A percentile compares a stretch with the other conserved stretches of the same genome.
phyloP scores from a whole-genome alignment of 2,329 filamentous ascomycete genomes.

The Dothideomycetes sp. region DNA sequence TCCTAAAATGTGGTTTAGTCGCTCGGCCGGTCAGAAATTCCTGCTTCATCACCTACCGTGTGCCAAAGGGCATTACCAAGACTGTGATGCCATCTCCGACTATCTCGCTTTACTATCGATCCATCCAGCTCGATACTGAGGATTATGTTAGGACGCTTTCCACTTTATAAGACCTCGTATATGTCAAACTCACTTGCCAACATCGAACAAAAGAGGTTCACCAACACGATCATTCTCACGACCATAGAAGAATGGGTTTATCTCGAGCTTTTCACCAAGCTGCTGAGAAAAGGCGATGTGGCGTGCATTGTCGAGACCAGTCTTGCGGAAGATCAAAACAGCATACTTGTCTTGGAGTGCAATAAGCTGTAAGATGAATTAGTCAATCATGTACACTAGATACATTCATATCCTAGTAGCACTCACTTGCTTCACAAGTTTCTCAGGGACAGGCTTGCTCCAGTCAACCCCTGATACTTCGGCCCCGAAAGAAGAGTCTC shows the following conservation, averaged over 20 bases:
- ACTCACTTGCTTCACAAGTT: not conserved
- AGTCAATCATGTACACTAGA: not conserved
- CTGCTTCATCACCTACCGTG: not conserved
- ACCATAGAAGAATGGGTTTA: constrained; percentile 16
- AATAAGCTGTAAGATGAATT: constrained; percentile 12
- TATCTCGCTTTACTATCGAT: not conserved
- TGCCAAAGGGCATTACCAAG: constrained; percentile 2
- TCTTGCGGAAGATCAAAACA: constrained; percentile 16
- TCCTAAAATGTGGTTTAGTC: not conserved
- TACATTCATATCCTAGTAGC: not conserved
- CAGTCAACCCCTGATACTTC: not conserved
- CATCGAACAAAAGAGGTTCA: constrained; percentile 16
- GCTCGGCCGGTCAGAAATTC: not conserved
- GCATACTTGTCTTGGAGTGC: constrained; percentile 16
- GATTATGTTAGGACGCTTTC: not conserved
- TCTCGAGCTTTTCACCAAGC: constrained; percentile 15
- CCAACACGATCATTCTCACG: constrained; percentile 17
- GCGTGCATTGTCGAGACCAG: constrained; percentile 14
- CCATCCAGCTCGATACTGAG: not conserved
- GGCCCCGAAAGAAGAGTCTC: not conserved
- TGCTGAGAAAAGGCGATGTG: constrained; percentile 17
- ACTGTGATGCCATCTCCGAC: constrained; percentile 2
- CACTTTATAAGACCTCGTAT: not conserved
- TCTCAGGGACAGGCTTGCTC: not conserved
- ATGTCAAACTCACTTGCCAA: constrained; percentile 14